A percentile compares a stretch with the other conserved stretches of the same genome.
These are phyloP conservation scores for Pisolithus albus DNA, from an alignment of 768 basidiomycete genomes.

Conservation along the genomic window DNA sequence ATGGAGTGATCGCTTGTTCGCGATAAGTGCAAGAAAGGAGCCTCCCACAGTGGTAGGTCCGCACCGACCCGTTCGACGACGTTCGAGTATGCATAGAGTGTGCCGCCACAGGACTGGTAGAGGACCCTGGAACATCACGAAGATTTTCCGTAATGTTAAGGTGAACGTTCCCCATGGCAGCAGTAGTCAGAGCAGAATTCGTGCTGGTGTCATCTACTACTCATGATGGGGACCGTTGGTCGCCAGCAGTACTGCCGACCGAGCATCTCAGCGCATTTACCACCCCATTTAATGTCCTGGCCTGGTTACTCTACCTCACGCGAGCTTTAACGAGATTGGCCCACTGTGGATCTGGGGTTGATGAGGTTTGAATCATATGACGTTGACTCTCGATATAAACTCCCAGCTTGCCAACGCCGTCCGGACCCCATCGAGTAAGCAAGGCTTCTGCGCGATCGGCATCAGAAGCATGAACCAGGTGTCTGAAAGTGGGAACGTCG, in stretches of 20 bases:
- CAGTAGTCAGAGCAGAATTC: slow-evolving; percentile 65
- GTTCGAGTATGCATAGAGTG: slow-evolving; percentile 62
- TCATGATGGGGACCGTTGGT: slow-evolving; percentile 49
- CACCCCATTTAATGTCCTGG: slow-evolving; percentile 69
- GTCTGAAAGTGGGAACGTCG: slow-evolving; percentile 40
- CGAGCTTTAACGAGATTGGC: slow-evolving; percentile 81
- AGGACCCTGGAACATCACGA: slow-evolving; percentile 50
- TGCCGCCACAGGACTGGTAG: slow-evolving; percentile 56
- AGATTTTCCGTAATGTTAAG: slow-evolving; percentile 42
- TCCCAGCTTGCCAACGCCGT: slow-evolving; percentile 82
- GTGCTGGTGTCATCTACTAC: slow-evolving; percentile 77
- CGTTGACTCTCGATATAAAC: slow-evolving; percentile 38
- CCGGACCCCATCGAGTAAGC: slow-evolving; percentile 82
- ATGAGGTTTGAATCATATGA: slow-evolving; percentile 18
- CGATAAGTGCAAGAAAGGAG: slow-evolving; percentile 29
- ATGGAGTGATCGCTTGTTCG: slow-evolving; percentile 67
- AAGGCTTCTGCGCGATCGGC: slow-evolving; percentile 84
- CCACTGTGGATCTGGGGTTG: slow-evolving; percentile 72
- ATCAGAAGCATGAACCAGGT: slow-evolving; percentile 87
- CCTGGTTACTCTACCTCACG: slow-evolving; percentile 60
- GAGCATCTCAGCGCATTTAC: slow-evolving; percentile 63
- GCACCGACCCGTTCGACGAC: slow-evolving; percentile 52
- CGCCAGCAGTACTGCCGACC: slow-evolving; percentile 28
- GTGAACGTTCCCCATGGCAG: slow-evolving; percentile 62
- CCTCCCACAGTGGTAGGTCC: slow-evolving; percentile 12